phyloP scores from a whole-genome alignment of 2,329 filamentous ascomycete genomes.

The Penicillium occitanis region DNA sequence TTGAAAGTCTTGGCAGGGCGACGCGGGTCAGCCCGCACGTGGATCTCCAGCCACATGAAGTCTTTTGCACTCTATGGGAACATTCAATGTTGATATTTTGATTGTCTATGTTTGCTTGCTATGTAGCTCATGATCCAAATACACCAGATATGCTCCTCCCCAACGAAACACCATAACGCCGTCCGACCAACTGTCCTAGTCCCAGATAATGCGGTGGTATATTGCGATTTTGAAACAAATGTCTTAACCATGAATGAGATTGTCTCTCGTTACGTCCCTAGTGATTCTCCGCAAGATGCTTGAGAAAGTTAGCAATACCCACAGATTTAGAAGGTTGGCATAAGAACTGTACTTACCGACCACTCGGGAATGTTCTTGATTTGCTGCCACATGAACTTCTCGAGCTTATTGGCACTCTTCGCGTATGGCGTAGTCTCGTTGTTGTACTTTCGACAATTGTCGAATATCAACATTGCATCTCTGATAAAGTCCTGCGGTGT shows the following conservation, averaged over 20 bases:
- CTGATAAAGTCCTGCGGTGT: slow-evolving; percentile 89
- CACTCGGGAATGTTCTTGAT: slow-evolving; percentile 92
- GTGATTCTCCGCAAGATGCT: slow-evolving; percentile 41
- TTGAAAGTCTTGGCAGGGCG: slow-evolving; percentile 14
- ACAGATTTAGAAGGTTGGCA: not conserved
- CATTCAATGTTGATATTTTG: no score
- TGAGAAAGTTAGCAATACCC: slow-evolving; percentile 18
- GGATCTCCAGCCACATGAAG: not conserved
- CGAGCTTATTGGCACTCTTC: slow-evolving; percentile 90
- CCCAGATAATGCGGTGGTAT: slow-evolving; percentile 8
- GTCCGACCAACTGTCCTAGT: not conserved
- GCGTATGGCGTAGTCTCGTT: slow-evolving; percentile 93
- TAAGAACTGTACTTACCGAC: slow-evolving; percentile 56
- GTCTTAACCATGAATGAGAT: slow-evolving; percentile 7
- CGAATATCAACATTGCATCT: slow-evolving; percentile 85
- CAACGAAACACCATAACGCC: slow-evolving; percentile 4
- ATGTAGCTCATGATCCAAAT: not conserved
- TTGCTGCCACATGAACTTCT: slow-evolving; percentile 92
- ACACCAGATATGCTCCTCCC: not conserved
- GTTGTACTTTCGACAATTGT: slow-evolving; percentile 95
- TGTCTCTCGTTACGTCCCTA: not conserved
- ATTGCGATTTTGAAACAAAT: slow-evolving; percentile 10
- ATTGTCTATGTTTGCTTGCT: not conserved
- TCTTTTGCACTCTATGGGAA: not conserved
- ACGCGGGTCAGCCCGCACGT: slow-evolving; percentile 8